These are phyloP conservation scores for Grifola frondosa DNA, from an alignment of 1,284 basidiomycete species.

Conservation along the genomic window DNA sequence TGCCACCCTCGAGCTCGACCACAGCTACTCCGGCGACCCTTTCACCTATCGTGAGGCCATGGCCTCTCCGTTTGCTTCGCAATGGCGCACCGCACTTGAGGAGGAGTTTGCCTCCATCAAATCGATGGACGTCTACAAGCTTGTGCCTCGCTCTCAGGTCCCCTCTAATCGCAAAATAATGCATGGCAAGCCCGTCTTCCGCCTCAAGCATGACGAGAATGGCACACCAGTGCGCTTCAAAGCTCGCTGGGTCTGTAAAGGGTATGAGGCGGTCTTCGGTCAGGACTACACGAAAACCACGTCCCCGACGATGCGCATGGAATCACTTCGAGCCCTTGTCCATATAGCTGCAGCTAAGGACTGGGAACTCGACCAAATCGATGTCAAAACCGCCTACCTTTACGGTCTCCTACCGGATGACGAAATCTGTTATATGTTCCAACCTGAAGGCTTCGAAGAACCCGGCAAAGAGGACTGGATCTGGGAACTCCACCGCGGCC, in stretches of 20 bases:
- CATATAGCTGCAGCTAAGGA: conserved; percentile 8
- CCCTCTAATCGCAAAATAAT: conserved; percentile 5
- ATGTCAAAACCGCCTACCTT: conserved; percentile 49
- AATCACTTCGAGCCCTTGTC: conserved; percentile 7
- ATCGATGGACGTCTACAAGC: conserved; percentile 9
- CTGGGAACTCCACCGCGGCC: conserved; percentile 9
- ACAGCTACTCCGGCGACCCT: conserved; percentile 23
- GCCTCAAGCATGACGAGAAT: conserved; percentile 8
- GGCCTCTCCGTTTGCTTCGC: conserved; percentile 11
- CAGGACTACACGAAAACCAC: conserved; percentile 10
- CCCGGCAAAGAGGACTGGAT: conserved; percentile 20
- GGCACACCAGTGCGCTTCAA: conserved; percentile 9
- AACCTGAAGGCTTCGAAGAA: conserved; percentile 35
- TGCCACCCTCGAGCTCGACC: conserved; percentile 8
- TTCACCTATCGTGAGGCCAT: conserved; percentile 25
- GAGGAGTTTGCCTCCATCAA: conserved; percentile 14
- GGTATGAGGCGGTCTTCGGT: conserved; percentile 11
- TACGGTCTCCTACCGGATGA: conserved; percentile 36
- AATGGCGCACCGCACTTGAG: conserved; percentile 24
- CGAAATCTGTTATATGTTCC: conserved; percentile 38
- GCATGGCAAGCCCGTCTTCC: conserved; percentile 12
- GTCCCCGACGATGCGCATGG: conserved; percentile 15
- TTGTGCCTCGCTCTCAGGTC: conserved; percentile 10
- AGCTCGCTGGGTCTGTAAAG: conserved; percentile 6
- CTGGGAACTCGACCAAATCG: conserved; percentile 29